Evolutionary conservation across 495 filamentous ascomycete species (phyloP).

Genomic region (Articulospora tetracladia): DNA sequence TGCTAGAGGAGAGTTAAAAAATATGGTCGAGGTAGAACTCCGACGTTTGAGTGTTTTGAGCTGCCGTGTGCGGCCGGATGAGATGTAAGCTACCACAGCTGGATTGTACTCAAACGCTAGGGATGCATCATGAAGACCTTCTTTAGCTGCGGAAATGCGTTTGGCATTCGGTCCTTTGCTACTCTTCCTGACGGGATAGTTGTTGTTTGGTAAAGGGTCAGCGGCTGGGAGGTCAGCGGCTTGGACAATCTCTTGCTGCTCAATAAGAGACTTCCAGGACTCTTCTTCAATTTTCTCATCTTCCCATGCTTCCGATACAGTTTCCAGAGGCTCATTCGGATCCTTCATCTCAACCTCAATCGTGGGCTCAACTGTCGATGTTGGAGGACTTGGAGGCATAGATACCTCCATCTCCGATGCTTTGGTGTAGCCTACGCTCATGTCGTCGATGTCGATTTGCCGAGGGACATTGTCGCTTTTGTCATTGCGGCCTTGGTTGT

Average conservation of each 20-base stretch:
- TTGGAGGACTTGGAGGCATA: too few relatives aligned
- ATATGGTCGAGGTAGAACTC: constrained; percentile 12
- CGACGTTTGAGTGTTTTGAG: constrained; percentile 1
- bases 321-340: background rate
- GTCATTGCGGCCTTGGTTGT: background rate
- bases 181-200: background rate
- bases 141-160: background rate
- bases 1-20: constrained; percentile 8
- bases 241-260: too few relatives aligned
- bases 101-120: constrained; percentile 8
- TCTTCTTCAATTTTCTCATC: background rate
- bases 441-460: background rate
- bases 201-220: background rate
- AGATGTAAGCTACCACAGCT: constrained; percentile 6
- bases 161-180: background rate
- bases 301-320: background rate
- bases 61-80: background rate
- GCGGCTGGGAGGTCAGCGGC: background rate
- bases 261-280: background rate
- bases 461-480: background rate
- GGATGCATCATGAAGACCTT: background rate
- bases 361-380: background rate
- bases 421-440: background rate
- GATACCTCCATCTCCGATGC: background rate
- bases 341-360: background rate